Base-by-base conservation (phyloP, 768 basidiomycete genomes). In the Trametes coccinea region DNA sequence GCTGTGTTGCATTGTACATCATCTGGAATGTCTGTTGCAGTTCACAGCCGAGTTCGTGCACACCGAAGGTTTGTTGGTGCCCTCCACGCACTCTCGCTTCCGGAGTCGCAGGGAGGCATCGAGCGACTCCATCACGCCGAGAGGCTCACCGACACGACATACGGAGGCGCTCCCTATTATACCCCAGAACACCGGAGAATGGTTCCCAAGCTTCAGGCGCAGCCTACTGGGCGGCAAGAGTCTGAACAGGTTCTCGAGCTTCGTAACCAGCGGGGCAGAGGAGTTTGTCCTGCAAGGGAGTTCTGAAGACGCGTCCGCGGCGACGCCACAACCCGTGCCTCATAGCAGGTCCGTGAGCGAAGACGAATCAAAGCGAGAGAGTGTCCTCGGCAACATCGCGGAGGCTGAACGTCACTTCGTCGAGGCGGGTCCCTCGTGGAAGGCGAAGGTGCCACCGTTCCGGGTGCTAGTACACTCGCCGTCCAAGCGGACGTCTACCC, bases 201-300 rank as follows among this genome's bases (percentile, higher is more conserved):
- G 88, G 78, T 83, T 88, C 64, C 88, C 89, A 2, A 89, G 83
- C 71, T 88, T 91, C 67, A 78, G 86, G 8, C 83, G 84, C 56
- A 87, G 84, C 64, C 78, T 93, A 0, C 82, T 93, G 0, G 86
- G 89, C 33, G 90, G 91, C 9, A 92, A 87, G 73, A 85, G 84
- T 47, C 73, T 93, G 56, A 92, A 93, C 71, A 82, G 91, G n/a
- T 93, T 93, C 74, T 92, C 90, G 0, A 87, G 81, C 58, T 93
- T 93, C 71, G 91, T 93, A 13, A 91, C 89, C 6, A 91, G 88
- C 60, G 92, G 92, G 39, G 92, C 92, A 9, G 92, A 93, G 71
- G 87, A 87, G 53, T 93, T 86, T 76, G 81, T 93, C 7, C 80
- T 93, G n/a, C 83, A 87, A 52, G 92, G 92, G 4, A 77, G 75